Base-by-base conservation (phyloP, 257 asterid genomes). In the Plantago major region DNA sequence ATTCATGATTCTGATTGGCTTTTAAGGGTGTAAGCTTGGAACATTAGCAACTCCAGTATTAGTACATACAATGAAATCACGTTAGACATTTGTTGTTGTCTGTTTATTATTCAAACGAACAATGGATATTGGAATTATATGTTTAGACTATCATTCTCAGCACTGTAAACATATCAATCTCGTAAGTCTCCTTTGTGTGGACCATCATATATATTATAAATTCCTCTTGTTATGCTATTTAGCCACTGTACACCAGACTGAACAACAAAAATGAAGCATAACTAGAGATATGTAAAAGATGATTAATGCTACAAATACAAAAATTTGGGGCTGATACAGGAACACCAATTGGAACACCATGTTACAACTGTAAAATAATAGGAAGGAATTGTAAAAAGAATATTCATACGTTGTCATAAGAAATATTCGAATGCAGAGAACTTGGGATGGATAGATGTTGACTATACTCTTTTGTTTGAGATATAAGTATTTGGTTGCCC, bases 131-230 rank as follows among this genome's bases (percentile, higher is more conserved):
- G 2, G 9, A 14, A 9, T 12, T n/a, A n/a, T 37, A 14, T 2
- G 17, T 30, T 40, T 42, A n/a, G 19, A 40, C 33, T 65, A 71
- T 74, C 78, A n/a, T 73, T 73, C 65, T 73, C 78, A 10, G 71
- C 67, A 17, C 67, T 68, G 55, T 73, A n/a, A 73, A 45, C 11
- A 63, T 28, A 15, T 69, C 67, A 46, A 55, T 14, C 13, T 58
- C 26, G 28, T 63, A 73, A 26, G n/a, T 59, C 9, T 63, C 43
- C 64, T 67, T 67, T 9, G 62, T 44, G 37, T 46, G 45, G 7
- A 42, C n/a, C 55, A 72, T n/a, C n/a, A n/a, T n/a, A 28, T 0
- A 67, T 3, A 1, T 67, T 16, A 5, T 33, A 44, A 11, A 72
- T 12, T 10, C 77, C 77, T 43, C 38, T 2, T 7, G 77, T 73